phyloP scores from a whole-genome alignment of 2,329 filamentous ascomycete genomes.

The Cladosporium colombiae region DNA sequence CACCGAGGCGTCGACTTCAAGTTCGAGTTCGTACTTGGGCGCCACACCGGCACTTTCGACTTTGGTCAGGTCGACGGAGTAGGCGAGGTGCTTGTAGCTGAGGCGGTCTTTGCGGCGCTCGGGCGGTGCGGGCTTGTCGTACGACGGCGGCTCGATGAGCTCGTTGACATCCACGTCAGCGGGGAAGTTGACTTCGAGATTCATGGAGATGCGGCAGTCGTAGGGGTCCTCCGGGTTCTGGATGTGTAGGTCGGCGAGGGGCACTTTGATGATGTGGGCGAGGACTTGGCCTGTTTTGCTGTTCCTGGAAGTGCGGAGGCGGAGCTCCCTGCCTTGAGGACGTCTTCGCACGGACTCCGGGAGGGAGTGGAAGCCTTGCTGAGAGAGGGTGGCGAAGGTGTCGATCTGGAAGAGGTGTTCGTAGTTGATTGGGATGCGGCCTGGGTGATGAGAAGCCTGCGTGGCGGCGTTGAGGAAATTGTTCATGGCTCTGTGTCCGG shows the following conservation, averaged over 20 bases:
- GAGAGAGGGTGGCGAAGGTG: constrained; percentile 75
- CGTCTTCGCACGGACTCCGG: constrained; percentile 45
- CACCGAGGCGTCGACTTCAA: constrained; percentile 68
- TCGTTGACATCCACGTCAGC: constrained; percentile 54
- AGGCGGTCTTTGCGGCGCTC: constrained; percentile 74
- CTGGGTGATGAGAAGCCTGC: constrained; percentile 28
- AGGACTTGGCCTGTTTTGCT: constrained; percentile 67
- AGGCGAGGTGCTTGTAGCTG: constrained; percentile 84
- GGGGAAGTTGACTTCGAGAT: constrained; percentile 78
- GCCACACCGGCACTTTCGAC: constrained; percentile 60
- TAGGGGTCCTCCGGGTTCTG: constrained; percentile 75
- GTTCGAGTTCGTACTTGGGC: constrained; percentile 79
- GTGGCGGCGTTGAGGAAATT: constrained; percentile 76
- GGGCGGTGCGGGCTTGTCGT: constrained; percentile 42
- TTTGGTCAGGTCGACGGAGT: constrained; percentile 91
- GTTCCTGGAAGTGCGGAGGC: constrained; percentile 63
- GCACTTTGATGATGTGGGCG: constrained; percentile 85
- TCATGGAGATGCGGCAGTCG: constrained; percentile 92
- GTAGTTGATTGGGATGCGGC: constrained; percentile 71
- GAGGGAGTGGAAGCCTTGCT: constrained; percentile 59
- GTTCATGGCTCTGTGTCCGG: constrained; percentile 81
- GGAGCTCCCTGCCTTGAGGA: constrained; percentile 56
- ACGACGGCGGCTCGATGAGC: constrained; percentile 53
- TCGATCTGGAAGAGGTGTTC: constrained; percentile 81
- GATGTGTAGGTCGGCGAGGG: constrained; percentile 85